phyloP scores from a whole-genome alignment of 2,329 filamentous ascomycete species.

The Phaeophleospora eucalypticola region DNA sequence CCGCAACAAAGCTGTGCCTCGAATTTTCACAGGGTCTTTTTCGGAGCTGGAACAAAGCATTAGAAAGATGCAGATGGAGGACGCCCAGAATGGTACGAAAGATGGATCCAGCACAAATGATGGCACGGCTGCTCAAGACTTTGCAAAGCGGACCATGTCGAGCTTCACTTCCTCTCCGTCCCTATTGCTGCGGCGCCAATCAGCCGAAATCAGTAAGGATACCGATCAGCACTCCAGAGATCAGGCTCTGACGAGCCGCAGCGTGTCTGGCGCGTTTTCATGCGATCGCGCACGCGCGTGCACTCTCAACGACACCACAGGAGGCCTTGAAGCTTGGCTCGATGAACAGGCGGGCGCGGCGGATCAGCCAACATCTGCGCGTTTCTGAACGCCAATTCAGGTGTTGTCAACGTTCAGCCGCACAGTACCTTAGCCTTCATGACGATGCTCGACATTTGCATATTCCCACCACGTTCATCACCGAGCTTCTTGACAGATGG shows the following conservation, averaged over 20 bases:
- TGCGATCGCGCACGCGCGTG: background rate
- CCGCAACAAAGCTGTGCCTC: background rate
- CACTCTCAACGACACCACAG: background rate
- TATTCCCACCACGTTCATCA: constrained; percentile 59
- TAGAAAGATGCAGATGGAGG: background rate
- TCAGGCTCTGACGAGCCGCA: background rate
- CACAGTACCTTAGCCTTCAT: constrained; percentile 64
- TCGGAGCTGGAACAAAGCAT: constrained; percentile 1
- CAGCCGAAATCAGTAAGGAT: background rate
- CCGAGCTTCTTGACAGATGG: constrained; percentile 62
- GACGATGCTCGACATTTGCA: constrained; percentile 61
- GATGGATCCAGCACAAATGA: background rate
- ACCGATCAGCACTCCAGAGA: background rate
- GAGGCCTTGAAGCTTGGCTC: background rate
- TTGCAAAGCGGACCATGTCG: background rate
- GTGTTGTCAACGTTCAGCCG: background rate
- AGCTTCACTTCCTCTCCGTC: background rate
- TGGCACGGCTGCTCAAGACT: background rate
- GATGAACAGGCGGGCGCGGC: background rate
- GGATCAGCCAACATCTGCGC: too few relatives aligned
- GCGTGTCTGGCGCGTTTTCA: background rate
- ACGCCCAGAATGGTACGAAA: background rate
- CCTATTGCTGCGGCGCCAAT: too few relatives aligned
- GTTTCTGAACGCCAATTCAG: background rate
- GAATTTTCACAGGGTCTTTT: constrained; percentile 1